A percentile compares a stretch with the other conserved stretches of the same genome.
These are phyloP conservation scores for Amanita pseudoporphyria DNA, from an alignment of 768 basidiomycete species.

Conservation along the genomic window DNA sequence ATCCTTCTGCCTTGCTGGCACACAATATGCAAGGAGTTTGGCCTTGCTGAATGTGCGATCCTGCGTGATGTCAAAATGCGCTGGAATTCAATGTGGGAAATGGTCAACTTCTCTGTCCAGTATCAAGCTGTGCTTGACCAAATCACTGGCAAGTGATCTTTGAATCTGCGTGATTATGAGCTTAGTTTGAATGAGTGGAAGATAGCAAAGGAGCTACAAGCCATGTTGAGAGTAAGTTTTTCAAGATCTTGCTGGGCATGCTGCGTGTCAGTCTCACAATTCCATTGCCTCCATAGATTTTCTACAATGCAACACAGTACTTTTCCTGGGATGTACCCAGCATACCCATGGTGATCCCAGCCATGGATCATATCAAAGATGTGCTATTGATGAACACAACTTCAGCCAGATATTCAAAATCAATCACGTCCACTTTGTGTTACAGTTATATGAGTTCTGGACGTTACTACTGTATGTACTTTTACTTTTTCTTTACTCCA, in stretches of 20 bases:
- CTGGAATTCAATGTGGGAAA: conserved; percentile 30
- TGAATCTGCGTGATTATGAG: conserved; percentile 13
- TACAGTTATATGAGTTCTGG: too few species aligned
- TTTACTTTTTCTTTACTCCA: too few species aligned
- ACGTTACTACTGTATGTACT: too few species aligned
- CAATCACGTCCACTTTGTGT: too few species aligned
- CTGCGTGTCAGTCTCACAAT: neutral
- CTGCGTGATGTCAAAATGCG: conserved; percentile 27
- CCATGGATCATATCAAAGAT: too few species aligned
- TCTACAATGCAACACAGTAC: neutral
- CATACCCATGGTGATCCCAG: neutral
- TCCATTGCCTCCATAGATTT: neutral
- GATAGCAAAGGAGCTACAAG: conserved; percentile 16
- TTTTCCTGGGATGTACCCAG: neutral
- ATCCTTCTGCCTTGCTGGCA: conserved; percentile 14
- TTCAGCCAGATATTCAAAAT: too few species aligned
- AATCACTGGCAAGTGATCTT: conserved; percentile 12
- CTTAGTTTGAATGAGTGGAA: conserved; percentile 20
- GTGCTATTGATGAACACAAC: too few species aligned
- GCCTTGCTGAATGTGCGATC: conserved; percentile 14
- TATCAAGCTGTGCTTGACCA: conserved; percentile 17
- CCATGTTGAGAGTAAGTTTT: conserved; percentile 5
- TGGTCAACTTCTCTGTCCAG: conserved; percentile 22
- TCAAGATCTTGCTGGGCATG: too few species aligned
- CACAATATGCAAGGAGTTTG: neutral